Conservation (phyloP, 257 asterid species). For the Mitragyna speciosa region DNA sequence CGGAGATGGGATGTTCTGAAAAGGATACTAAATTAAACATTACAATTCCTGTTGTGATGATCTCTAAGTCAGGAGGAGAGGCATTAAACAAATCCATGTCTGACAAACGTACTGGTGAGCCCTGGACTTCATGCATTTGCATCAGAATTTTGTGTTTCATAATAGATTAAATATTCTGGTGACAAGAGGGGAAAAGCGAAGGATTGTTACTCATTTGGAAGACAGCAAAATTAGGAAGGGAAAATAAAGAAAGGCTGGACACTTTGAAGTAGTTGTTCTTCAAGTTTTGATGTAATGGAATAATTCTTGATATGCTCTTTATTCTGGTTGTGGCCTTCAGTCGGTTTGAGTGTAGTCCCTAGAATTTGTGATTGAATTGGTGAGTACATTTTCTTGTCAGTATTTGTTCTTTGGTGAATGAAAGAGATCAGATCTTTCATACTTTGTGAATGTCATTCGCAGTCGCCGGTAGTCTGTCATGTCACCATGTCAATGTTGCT, state of each 20-base stretch:
- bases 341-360: neutral
- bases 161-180: neutral
- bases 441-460: neutral
- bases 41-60: constrained; percentile 73
- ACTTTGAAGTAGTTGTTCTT: neutral
- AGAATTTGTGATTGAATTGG: neutral
- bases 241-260: neutral
- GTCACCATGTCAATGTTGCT: neutral
- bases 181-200: neutral
- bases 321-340: neutral
- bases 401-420: neutral
- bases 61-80: constrained; percentile 77
- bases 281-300: neutral
- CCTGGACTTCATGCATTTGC: constrained; percentile 19
- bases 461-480: neutral
- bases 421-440: neutral
- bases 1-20: constrained; percentile 79
- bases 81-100: constrained; percentile 58
- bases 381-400: neutral
- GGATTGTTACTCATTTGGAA: neutral
- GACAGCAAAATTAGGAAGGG: neutral
- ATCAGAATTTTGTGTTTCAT: neutral
- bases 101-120: constrained; percentile 55
- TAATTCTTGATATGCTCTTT: neutral
- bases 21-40: constrained; percentile 52